These are phyloP conservation scores for Gossypium ekmanianum DNA, from an alignment of 345 rosid species.

Conservation along the genomic window DNA sequence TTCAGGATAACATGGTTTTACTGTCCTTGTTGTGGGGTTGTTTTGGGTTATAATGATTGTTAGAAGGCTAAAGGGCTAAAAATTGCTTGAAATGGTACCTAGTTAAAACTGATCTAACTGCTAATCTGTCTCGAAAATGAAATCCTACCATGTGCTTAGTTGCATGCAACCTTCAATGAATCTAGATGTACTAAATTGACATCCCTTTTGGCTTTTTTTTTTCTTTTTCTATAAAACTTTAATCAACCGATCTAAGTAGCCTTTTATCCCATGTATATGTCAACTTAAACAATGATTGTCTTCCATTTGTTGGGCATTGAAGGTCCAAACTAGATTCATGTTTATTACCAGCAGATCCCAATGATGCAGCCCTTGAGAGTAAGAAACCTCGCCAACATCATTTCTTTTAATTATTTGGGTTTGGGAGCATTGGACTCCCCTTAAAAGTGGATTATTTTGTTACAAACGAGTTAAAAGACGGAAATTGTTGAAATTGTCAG, in stretches of 20 bases:
- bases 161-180: conserved; percentile 15
- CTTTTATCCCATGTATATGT: conserved; percentile 1
- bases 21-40: not conserved
- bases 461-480: not conserved
- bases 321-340: not conserved
- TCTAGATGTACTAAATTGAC: not conserved
- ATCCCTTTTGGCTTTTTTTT: not conserved
- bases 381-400: not conserved
- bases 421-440: conserved; percentile 1
- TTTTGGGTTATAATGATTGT: conserved; percentile 1
- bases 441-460: not conserved
- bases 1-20: not conserved
- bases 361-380: not conserved
- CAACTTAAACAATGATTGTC: not conserved
- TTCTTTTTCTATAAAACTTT: not conserved
- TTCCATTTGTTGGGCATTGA: conserved; percentile 12
- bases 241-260: not conserved
- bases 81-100: not conserved
- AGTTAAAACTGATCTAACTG: not conserved
- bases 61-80: not conserved
- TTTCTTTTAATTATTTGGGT: not conserved
- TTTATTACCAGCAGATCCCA: not conserved
- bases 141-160: not conserved
- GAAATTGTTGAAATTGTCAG: not conserved
- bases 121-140: not conserved